Base-by-base conservation (phyloP, 208 protist genomes). In the Acanthamoeba quina region DNA sequence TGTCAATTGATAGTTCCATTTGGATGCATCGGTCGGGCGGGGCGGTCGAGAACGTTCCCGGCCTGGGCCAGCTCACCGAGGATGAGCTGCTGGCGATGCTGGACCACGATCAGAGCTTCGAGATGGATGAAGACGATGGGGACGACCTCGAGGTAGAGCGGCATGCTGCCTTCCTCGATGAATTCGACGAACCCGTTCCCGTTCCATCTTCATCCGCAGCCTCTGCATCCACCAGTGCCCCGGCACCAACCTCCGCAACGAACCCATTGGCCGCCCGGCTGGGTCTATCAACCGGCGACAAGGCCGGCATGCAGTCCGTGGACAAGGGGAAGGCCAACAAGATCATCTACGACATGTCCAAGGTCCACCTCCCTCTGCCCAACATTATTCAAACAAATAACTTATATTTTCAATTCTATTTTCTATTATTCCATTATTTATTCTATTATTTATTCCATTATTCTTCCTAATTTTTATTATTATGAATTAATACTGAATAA, bases 281-380 rank as follows among this genome's bases (percentile, higher is more conserved):
- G 10, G 80, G 80, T 26, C 80, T 88, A 1, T 88, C 80, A 10
- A 66, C 17, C 5, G 80, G 80, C n/a, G 80, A 92, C 47, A 92
- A 92, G 34, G 86, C 86, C 54, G 86, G 86, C 41, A 74, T 92
- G 60, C 41, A 92, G 47, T 49, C 31, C 21, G 86, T 92, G 13
- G 86, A 92, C 86, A 92, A 92, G 31, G 86, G 7, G 2, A 66
- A 72, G 52, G 86, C 86, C 86, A 92, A 92, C 86, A 70, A 92
- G 31, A 92, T 92, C 37, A 92, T 92, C 44, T 92, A 92, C 64
- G 86, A 92, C 13, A 66, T 92, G 58, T 92, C 86, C 26, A 92
- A 92, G 31, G 86, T 92, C 2, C 44, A 19, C 49, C 49, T 83
- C 31, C 21, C 74, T 49, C 29, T 83, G 3, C 11, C 4, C 49